Evolutionary conservation across 768 basidiomycete species (phyloP), one percentile per base, ranked within the genome.

Genomic region (Suillus plorans): DNA sequence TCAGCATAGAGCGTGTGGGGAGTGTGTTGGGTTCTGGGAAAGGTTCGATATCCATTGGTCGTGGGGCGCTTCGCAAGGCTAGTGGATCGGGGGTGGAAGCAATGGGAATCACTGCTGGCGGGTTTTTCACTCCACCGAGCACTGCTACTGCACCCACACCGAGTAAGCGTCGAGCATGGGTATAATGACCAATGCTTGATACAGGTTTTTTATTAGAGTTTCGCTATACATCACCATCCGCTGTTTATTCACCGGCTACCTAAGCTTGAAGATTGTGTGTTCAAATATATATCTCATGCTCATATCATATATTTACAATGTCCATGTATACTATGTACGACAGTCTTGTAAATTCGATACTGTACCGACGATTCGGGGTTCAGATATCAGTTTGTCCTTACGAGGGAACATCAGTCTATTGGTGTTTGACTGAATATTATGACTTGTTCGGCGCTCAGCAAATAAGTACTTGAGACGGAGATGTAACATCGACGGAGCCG

Each of bases 81-180:
- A 81, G 82, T 61, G 92, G 89, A 18, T 86, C 90, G 25, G 89
- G 85, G 37, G 92, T 94, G 63, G 89, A 91, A 77, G 89, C 91
- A 34, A 73, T 89, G 53, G 83, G 91, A 20, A 81, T 94, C 55
- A 92, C 89, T 39, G 92, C 91, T 41, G 82, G 82, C 25, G 93
- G 92, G 0, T 94, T 94, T 73, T 94, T 94, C 74, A 79, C 82
- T 14, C 80, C 90, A 5, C 87, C 89, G 12, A 63, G 70, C 50
- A 67, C 71, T 2, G 71, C 76, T 47, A 70, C 74, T 7, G 72
- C 74, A 5, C 73, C 74, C 39, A 59, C 67, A 34, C 18, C 58
- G n/a, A 42, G 3, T 13, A 42, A 59, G 6, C 58, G 41, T 28
- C 58, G 28, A 59, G 41, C 41, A 20, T 59, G 58, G 58, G 25